Evolutionary conservation across 179 eudicot species (phyloP).

Genomic region (Silene noctiflora): DNA sequence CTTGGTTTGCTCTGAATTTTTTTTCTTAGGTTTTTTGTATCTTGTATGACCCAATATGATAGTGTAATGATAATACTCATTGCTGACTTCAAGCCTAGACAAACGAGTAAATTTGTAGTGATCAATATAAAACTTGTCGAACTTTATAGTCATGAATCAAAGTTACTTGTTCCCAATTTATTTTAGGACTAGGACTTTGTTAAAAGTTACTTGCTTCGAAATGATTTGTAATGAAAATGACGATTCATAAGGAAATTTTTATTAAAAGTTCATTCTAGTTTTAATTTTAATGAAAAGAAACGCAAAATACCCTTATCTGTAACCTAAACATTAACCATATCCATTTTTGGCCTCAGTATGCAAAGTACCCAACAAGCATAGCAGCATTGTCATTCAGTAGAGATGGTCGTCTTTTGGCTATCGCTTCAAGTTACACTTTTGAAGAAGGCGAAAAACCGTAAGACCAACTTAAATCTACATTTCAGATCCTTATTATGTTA

Average conservation of each 20-base stretch:
- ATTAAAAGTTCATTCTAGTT: not conserved
- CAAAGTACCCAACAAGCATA: constrained; percentile 78
- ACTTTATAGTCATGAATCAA: no score
- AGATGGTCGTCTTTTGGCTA: constrained; percentile 83
- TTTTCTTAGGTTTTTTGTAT: no score
- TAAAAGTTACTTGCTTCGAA: no score
- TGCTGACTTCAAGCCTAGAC: no score
- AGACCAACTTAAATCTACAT: constrained; percentile 16
- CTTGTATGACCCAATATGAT: no score
- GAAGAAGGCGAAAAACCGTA: constrained; percentile 92
- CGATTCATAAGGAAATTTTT: not conserved
- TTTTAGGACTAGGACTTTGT: no score
- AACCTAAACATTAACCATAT: not conserved
- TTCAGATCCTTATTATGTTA: not conserved
- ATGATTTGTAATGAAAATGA: not conserved
- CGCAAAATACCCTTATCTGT: not conserved
- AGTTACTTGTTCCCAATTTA: no score
- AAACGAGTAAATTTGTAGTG: no score
- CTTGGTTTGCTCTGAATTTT: not conserved
- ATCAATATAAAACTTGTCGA: no score
- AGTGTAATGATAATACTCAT: no score
- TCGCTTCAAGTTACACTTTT: constrained; percentile 84
- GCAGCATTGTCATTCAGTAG: constrained; percentile 94
- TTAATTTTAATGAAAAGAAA: not conserved
- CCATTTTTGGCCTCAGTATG: constrained; percentile 44